Evolutionary conservation across 805 yeast species (phyloP).

Genomic region (Wickerhamiella vanderwaltii): DNA sequence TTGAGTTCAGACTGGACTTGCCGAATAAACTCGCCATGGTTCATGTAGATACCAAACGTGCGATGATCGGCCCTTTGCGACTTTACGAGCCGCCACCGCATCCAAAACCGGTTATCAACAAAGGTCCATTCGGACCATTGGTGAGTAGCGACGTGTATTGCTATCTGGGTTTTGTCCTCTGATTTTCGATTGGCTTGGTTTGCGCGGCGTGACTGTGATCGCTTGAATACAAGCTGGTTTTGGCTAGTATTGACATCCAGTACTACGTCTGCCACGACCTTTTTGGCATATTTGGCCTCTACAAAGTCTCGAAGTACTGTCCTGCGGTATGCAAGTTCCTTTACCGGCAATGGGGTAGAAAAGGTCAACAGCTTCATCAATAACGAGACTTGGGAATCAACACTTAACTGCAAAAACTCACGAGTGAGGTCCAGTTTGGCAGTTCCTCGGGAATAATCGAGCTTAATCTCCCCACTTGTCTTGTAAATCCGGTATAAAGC

Average conservation of each 20-base stretch:
- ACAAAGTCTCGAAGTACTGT: conserved; percentile 9
- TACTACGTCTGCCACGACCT: not conserved
- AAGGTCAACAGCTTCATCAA: conserved; percentile 14
- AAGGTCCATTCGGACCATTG: conserved; percentile 18
- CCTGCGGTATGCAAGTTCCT: conserved; percentile 13
- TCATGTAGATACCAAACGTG: not conserved
- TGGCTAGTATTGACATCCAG: not conserved
- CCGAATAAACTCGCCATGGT: not conserved
- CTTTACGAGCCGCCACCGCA: conserved; percentile 17
- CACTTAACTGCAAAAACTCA: not conserved
- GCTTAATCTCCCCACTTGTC: not conserved
- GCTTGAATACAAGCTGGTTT: conserved; percentile 1
- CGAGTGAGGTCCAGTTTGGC: not conserved
- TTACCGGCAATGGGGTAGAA: conserved; percentile 14
- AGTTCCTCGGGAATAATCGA: not conserved
- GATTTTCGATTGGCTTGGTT: conserved; percentile 13
- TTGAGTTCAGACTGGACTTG: conserved; percentile 8
- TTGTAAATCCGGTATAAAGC: not conserved
- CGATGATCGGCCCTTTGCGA: not conserved
- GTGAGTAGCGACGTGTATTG: conserved; percentile 11
- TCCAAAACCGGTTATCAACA: conserved; percentile 19
- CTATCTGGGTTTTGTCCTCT: not conserved
- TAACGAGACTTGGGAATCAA: conserved; percentile 7
- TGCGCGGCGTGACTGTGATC: not conserved
- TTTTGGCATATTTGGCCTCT: not conserved